Evolutionary conservation across 225 moss, liverwort and hornwort genomes (phyloP).

Genomic region (Polytrichum formosum): DNA sequence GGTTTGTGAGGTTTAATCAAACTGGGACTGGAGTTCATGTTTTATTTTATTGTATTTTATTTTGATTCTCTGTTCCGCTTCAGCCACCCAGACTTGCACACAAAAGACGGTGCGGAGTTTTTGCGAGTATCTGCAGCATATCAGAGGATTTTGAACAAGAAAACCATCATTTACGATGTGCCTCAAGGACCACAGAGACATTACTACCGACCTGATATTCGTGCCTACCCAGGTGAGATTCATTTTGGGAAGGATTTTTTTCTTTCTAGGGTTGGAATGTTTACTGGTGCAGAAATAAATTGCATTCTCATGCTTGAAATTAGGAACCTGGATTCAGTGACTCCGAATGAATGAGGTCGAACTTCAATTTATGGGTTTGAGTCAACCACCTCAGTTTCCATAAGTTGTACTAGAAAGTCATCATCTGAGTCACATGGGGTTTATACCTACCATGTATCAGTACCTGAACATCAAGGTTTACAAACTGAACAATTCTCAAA

Average conservation of each 20-base stretch:
- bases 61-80: slow-evolving; percentile 6
- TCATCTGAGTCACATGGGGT: neutral
- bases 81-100: slow-evolving; percentile 91
- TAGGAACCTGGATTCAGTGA: too few species aligned
- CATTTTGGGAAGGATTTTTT: too few species aligned
- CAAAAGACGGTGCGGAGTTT: slow-evolving; percentile 82
- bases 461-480: neutral
- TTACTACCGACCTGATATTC: slow-evolving; percentile 36
- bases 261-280: too few species aligned
- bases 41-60: neutral
- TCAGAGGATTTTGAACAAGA: slow-evolving; percentile 73
- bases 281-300: too few species aligned
- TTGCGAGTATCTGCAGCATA: slow-evolving; percentile 83
- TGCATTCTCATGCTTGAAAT: too few species aligned
- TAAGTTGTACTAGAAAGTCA: neutral
- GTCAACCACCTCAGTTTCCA: neutral
- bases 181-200: slow-evolving; percentile 29
- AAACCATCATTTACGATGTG: slow-evolving; percentile 18
- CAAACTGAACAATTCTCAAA: neutral
- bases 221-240: slow-evolving; percentile 35
- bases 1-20: too few species aligned
- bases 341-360: too few species aligned
- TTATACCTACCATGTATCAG: neutral
- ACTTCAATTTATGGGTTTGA: too few species aligned
- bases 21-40: too few species aligned